Evolutionary conservation across 2,329 filamentous ascomycete species (phyloP), one percentile per base, ranked within the genome.

Genomic region (Colletotrichum sp.): DNA sequence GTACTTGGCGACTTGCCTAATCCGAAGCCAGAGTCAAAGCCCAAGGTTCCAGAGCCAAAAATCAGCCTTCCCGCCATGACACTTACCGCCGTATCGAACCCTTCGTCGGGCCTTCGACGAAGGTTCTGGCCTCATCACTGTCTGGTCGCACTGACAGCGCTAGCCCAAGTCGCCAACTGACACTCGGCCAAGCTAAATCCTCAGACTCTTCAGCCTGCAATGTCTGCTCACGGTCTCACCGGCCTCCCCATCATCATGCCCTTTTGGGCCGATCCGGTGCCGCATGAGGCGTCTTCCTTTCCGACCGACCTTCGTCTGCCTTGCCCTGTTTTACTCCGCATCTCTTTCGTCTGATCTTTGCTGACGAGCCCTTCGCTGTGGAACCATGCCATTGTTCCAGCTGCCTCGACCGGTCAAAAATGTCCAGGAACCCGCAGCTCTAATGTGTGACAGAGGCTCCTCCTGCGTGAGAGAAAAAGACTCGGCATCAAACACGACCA

Each of bases 271-370:
- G 67, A 24, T 26, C 26, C 55, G 52, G 48, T 61, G 64, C 26
- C 70, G 63, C 63, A 67, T 21, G 63, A 60, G 64, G 63, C 64
- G 52, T 34, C 26, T 43, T 18, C 28, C 52, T 67, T 32, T 68
- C 55, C 34, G 67, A 61, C 34, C 15, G 38, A 12, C 38, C 38
- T 60, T 48, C 28, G 52, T 26, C 34, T 32, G 36, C 65, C 32
- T 57, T 38, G 57, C 38, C 21, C 28, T 68, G 52, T 67, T 58
- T 60, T 67, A 24, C 73, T 75, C 73, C 63, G 69, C 73, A 72
- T 43, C 18, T 32, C 32, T 21, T 63, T 64, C 73, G 73, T 75
- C 63, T 48, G 63, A 75, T 75, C 34, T 74, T 30, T 71, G 36
- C 43, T 55, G 68, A 55, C 68, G 32, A 67, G 55, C 57, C 32